These are phyloP conservation scores for Aspergillus olivimuriae DNA, from an alignment of 495 filamentous ascomycete genomes.

Conservation along the genomic window DNA sequence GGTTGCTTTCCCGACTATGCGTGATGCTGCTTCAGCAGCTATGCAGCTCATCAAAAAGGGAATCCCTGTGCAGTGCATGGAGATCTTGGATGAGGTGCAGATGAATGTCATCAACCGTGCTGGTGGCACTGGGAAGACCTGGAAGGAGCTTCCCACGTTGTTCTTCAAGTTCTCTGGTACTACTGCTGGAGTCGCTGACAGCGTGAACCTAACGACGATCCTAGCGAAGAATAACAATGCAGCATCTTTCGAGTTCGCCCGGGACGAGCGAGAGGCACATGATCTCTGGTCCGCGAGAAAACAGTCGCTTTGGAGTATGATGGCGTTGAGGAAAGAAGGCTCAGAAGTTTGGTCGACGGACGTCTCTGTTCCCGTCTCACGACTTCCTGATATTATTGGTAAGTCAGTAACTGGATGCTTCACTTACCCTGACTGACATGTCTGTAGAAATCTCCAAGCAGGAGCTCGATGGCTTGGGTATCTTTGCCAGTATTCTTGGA, in stretches of 20 bases:
- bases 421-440: not conserved
- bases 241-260: slow-evolving; percentile 74
- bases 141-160: slow-evolving; percentile 76
- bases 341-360: slow-evolving; percentile 70
- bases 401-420: slow-evolving; percentile 6
- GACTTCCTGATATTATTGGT: slow-evolving; percentile 80
- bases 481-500: slow-evolving; percentile 80
- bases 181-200: slow-evolving; percentile 68
- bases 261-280: slow-evolving; percentile 55
- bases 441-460: slow-evolving; percentile 76
- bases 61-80: slow-evolving; percentile 80
- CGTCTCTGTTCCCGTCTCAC: slow-evolving; percentile 81
- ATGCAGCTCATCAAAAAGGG: slow-evolving; percentile 72
- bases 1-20: slow-evolving; percentile 69
- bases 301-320: slow-evolving; percentile 68
- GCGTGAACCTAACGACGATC: slow-evolving; percentile 63
- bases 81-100: slow-evolving; percentile 89
- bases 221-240: slow-evolving; percentile 58
- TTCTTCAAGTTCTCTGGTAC: slow-evolving; percentile 96
- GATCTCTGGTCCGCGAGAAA: slow-evolving; percentile 88
- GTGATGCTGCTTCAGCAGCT: slow-evolving; percentile 75
- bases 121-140: slow-evolving; percentile 62
- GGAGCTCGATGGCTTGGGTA: slow-evolving; percentile 74
- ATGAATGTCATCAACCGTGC: slow-evolving; percentile 87
- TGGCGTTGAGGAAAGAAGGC: slow-evolving; percentile 49